A percentile compares a stretch with the other conserved stretches of the same genome.
Evolutionary conservation across 805 yeast species (phyloP).

Genomic region (Grigorovia humatica): DNA sequence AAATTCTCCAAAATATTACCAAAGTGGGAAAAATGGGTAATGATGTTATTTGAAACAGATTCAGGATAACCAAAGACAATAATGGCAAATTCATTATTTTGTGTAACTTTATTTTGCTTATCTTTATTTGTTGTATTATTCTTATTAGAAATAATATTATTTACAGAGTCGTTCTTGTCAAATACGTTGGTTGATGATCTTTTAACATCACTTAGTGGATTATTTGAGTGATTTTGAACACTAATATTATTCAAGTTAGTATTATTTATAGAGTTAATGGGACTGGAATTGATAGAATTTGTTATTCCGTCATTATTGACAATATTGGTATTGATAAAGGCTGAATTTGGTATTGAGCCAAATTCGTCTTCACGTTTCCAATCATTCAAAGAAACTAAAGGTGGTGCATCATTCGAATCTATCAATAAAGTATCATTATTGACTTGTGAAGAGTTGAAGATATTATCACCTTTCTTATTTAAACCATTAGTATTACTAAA

Average conservation of each 20-base stretch:
- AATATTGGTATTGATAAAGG: background rate
- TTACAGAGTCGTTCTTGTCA: background rate
- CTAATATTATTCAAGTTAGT: too few relatives aligned
- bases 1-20: constrained; percentile 75
- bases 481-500: constrained; percentile 4
- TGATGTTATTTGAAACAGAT: constrained; percentile 50
- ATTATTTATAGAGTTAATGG: background rate
- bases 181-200: background rate
- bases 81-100: constrained; percentile 47
- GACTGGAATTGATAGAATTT: background rate
- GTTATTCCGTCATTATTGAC: background rate
- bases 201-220: background rate
- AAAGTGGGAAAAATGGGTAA: constrained; percentile 65
- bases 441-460: constrained; percentile 2
- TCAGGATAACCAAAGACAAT: constrained; percentile 87
- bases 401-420: constrained; percentile 34
- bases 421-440: constrained; percentile 12
- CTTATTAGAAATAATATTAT: background rate
- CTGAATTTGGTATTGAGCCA: constrained; percentile 6
- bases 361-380: constrained; percentile 32
- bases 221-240: too few relatives aligned
- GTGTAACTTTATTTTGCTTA: background rate
- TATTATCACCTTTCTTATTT: background rate
- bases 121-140: background rate
- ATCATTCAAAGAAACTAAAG: constrained; percentile 32